A percentile compares a stretch with the other conserved stretches of the same genome.
Evolutionary conservation across 2,329 filamentous ascomycete species (phyloP).

Genomic region (Trichoderma cornu-damae): DNA sequence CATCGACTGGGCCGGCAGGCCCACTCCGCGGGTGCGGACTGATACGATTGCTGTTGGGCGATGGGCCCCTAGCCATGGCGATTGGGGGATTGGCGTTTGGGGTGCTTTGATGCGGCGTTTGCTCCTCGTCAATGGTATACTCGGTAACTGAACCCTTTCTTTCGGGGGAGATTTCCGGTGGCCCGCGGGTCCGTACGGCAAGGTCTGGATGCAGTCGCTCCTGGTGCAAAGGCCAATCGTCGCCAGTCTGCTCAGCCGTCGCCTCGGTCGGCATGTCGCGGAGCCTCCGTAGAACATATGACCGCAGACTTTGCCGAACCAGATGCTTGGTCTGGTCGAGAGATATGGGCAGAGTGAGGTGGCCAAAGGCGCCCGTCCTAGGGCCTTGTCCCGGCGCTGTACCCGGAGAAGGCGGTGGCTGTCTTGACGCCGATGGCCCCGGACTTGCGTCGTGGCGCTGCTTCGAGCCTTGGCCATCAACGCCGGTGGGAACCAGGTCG

Average conservation of each 20-base stretch:
- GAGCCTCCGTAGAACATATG: conserved; percentile 29
- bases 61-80: conserved; percentile 23
- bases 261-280: conserved; percentile 5
- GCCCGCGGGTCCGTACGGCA: conserved; percentile 2
- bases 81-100: conserved; percentile 22
- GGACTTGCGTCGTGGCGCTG: conserved; percentile 25
- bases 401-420: conserved; percentile 9
- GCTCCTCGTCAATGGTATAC: conserved; percentile 37
- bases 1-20: conserved; percentile 25
- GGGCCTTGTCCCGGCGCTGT: conserved; percentile 8
- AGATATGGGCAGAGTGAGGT: conserved; percentile 31
- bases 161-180: background rate
- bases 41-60: conserved; percentile 17
- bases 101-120: conserved; percentile 34
- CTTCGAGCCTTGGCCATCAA: conserved; percentile 24
- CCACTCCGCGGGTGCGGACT: conserved; percentile 21
- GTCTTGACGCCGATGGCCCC: conserved; percentile 1
- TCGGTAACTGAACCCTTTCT: conserved; percentile 18
- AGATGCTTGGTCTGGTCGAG: conserved; percentile 33
- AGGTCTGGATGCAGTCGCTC: conserved; percentile 15
- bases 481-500: conserved; percentile 49
- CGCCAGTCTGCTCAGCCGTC: conserved; percentile 15
- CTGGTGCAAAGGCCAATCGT: conserved; percentile 8
- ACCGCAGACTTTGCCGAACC: conserved; percentile 32
- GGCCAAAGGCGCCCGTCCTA: conserved; percentile 8